Conservation (phyloP, 1,284 basidiomycete species). For the Exobasidium rhododendri region DNA sequence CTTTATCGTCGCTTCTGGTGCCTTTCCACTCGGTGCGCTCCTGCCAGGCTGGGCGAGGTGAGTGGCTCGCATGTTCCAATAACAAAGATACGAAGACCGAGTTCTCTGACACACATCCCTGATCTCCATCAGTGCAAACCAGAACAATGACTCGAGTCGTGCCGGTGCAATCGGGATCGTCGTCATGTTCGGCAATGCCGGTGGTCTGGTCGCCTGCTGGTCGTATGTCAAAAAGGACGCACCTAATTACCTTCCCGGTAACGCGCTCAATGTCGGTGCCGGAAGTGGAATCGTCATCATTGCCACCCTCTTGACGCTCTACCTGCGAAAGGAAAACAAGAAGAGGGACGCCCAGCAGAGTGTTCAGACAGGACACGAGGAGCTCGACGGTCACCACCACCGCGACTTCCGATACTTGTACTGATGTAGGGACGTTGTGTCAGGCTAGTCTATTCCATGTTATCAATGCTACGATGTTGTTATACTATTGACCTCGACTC, state of each 20-base stretch:
- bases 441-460: too few relatives aligned
- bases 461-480: too few relatives aligned
- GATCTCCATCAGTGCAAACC: slow-evolving; percentile 43
- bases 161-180: slow-evolving; percentile 43
- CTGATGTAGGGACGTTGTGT: too few relatives aligned
- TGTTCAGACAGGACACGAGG: slow-evolving; percentile 21
- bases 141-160: slow-evolving; percentile 45
- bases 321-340: slow-evolving; percentile 29
- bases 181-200: slow-evolving; percentile 50
- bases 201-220: slow-evolving; percentile 50
- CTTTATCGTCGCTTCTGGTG: slow-evolving; percentile 49
- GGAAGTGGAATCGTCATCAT: slow-evolving; percentile 21
- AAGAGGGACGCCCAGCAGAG: slow-evolving; percentile 22
- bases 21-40: slow-evolving; percentile 48
- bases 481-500: too few relatives aligned
- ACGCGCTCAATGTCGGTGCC: slow-evolving; percentile 28
- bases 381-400: slow-evolving; percentile 27
- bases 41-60: slow-evolving; percentile 32
- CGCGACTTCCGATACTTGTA: slow-evolving; percentile 20
- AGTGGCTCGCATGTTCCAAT: too few relatives aligned
- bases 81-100: not conserved
- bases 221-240: slow-evolving; percentile 31
- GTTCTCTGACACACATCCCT: not conserved
- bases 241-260: slow-evolving; percentile 31
- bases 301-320: slow-evolving; percentile 16